Evolutionary conservation across 2,329 filamentous ascomycete genomes (phyloP).

Genomic region (Byssoonygena ceratinophila): DNA sequence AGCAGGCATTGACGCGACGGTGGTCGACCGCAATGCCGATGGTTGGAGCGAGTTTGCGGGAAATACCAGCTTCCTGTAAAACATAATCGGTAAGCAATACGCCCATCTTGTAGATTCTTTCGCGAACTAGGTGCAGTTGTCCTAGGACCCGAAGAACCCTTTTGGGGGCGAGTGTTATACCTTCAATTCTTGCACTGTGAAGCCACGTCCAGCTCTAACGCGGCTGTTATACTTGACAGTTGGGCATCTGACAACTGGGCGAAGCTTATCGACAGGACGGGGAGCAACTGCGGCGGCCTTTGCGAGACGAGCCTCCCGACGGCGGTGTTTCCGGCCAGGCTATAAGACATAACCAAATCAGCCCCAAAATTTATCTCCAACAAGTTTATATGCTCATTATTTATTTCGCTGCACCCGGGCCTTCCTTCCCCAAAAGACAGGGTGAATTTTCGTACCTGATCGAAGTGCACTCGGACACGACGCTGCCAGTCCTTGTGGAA

Average conservation of each 20-base stretch:
- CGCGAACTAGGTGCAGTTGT: neutral
- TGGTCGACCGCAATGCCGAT: constrained; percentile 95
- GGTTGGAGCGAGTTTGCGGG: constrained; percentile 86
- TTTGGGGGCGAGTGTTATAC: constrained; percentile 43
- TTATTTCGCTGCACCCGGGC: neutral
- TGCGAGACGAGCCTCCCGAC: constrained; percentile 78
- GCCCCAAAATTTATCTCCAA: neutral
- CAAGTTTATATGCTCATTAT: neutral
- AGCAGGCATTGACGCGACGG: constrained; percentile 92
- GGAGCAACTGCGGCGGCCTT: constrained; percentile 95
- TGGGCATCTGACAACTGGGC: constrained; percentile 94
- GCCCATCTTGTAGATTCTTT: neutral
- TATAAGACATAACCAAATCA: constrained; percentile 35
- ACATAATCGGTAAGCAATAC: constrained; percentile 13
- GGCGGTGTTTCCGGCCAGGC: constrained; percentile 92
- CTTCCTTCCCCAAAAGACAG: neutral
- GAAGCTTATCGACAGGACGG: constrained; percentile 92
- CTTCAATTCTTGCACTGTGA: constrained; percentile 97
- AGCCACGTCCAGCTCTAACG: constrained; percentile 90
- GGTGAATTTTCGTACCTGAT: constrained; percentile 66
- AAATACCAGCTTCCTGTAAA: constrained; percentile 77
- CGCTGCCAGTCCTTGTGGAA: constrained; percentile 99
- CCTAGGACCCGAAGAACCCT: neutral
- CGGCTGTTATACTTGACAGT: constrained; percentile 99
- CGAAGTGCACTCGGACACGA: constrained; percentile 97